These are phyloP conservation scores for Avena atlantica DNA, from an alignment of 176 grass and related monocot genomes.

Conservation along the genomic window DNA sequence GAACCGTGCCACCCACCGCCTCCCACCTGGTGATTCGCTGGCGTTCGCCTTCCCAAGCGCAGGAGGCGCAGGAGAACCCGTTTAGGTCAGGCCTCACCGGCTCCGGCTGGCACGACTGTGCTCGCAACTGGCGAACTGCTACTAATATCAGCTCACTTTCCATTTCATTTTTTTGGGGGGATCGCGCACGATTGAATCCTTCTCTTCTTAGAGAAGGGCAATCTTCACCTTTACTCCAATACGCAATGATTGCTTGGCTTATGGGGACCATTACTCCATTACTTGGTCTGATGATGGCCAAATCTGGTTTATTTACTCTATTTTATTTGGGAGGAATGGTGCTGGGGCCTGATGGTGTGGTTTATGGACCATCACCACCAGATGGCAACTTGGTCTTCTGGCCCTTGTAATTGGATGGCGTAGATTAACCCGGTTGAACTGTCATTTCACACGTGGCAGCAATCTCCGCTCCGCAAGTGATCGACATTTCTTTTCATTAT, in stretches of 20 bases:
- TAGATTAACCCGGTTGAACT: neutral
- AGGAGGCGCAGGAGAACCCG: neutral
- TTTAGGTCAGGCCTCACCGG: neutral
- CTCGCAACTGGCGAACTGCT: neutral
- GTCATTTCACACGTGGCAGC: neutral
- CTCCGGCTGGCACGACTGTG: neutral
- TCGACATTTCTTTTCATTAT: neutral
- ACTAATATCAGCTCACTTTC: neutral
- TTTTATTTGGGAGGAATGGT: slow-evolving; percentile 3
- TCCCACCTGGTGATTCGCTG: neutral
- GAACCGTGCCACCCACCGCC: neutral
- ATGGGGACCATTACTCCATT: slow-evolving; percentile 5
- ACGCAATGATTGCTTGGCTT: neutral
- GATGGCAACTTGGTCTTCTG: neutral
- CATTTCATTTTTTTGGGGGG: neutral
- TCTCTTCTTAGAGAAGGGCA: slow-evolving; percentile 4
- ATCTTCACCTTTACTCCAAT: neutral
- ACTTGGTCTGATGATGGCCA: slow-evolving; percentile 6
- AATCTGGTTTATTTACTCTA: neutral
- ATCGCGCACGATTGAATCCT: neutral
- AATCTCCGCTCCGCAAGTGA: neutral
- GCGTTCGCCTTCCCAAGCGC: neutral
- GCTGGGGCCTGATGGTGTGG: slow-evolving; percentile 1
- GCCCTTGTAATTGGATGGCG: neutral
- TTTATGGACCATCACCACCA: slow-evolving; percentile 12